A percentile compares a stretch with the other conserved stretches of the same genome.
These are phyloP conservation scores for Scheffersomyces spartinae DNA, from an alignment of 805 yeast species.

Conservation along the genomic window DNA sequence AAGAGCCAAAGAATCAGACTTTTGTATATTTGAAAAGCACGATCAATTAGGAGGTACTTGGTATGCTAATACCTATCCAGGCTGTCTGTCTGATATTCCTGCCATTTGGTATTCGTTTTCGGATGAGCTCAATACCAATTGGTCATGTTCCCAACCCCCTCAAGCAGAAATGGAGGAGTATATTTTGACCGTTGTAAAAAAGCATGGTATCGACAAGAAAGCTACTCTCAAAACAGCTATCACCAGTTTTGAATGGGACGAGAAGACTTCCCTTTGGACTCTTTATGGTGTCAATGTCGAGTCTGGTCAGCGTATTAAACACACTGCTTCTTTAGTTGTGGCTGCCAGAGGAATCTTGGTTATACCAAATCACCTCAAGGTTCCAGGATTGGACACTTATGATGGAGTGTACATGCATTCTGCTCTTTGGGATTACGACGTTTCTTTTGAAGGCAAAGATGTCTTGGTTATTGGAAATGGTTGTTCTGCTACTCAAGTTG, in stretches of 20 bases:
- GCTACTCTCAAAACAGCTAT: conserved; percentile 1
- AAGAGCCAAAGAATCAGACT: conserved; percentile 16
- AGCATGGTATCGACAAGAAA: conserved; percentile 2
- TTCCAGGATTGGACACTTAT: conserved; percentile 3
- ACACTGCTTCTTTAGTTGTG: conserved; percentile 1
- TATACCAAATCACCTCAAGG: conserved; percentile 1
- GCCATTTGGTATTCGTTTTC: conserved; percentile 2
- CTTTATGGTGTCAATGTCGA: conserved; percentile 1
- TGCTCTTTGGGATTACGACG: conserved; percentile 3
- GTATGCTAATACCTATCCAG: conserved; percentile 5
- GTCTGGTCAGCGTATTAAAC: conserved; percentile 1
- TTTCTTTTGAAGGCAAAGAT: conserved; percentile 2
- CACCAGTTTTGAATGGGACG: conserved; percentile 1
- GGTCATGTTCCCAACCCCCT: conserved; percentile 3
- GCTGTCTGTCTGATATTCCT: conserved; percentile 5
- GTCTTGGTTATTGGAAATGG: conserved; percentile 5
- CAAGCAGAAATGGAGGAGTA: conserved; percentile 4
- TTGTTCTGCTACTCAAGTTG: conserved; percentile 3
- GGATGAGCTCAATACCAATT: conserved; percentile 2
- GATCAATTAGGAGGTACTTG: conserved; percentile 12
- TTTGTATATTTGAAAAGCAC: conserved; percentile 27
- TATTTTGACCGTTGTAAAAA: conserved; percentile 3
- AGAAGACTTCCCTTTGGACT: conserved; percentile 1
- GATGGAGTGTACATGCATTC: conserved; percentile 3
- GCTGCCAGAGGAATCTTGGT: conserved; percentile 2